Conservation (phyloP, 352 stramenopile species). For the Globisporangium orthogonon region DNA sequence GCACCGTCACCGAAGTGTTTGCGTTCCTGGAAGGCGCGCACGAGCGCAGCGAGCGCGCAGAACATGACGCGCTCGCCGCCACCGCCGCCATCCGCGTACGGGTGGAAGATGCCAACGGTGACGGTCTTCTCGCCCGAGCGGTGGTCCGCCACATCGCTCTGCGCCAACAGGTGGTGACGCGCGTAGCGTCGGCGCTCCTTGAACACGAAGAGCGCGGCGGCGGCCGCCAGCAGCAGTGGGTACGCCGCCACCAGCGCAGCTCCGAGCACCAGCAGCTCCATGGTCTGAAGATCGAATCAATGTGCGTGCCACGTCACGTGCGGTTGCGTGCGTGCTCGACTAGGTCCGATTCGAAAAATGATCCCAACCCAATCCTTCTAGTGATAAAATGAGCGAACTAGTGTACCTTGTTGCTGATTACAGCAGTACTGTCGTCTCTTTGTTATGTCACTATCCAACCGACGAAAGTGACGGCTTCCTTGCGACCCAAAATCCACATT, state of each 20-base stretch:
- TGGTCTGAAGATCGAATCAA: neutral
- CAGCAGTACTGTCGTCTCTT: too few relatives aligned
- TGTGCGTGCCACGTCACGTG: too few relatives aligned
- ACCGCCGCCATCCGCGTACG: conserved; percentile 92
- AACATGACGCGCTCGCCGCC: conserved; percentile 98
- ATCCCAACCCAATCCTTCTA: too few relatives aligned
- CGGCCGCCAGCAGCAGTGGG: conserved; percentile 16
- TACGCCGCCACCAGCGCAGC: conserved; percentile 15
- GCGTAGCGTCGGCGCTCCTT: conserved; percentile 36
- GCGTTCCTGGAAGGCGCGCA: conserved; percentile 28
- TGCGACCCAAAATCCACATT: too few relatives aligned
- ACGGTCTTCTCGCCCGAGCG: conserved; percentile 12
- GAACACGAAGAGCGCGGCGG: conserved; percentile 24
- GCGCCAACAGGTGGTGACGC: conserved; percentile 19
- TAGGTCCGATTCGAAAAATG: conserved; percentile 1
- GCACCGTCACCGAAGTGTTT: neutral
- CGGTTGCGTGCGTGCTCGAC: neutral
- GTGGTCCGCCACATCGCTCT: conserved; percentile 11
- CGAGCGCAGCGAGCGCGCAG: conserved; percentile 90
- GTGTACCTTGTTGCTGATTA: too few relatives aligned
- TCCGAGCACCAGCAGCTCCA: conserved; percentile 19
- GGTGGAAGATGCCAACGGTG: conserved; percentile 92
- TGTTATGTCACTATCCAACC: too few relatives aligned
- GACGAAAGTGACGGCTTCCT: too few relatives aligned
- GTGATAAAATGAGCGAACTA: too few relatives aligned